Conservation (phyloP, 208 protist genomes). For the Leishmania arabica region DNA sequence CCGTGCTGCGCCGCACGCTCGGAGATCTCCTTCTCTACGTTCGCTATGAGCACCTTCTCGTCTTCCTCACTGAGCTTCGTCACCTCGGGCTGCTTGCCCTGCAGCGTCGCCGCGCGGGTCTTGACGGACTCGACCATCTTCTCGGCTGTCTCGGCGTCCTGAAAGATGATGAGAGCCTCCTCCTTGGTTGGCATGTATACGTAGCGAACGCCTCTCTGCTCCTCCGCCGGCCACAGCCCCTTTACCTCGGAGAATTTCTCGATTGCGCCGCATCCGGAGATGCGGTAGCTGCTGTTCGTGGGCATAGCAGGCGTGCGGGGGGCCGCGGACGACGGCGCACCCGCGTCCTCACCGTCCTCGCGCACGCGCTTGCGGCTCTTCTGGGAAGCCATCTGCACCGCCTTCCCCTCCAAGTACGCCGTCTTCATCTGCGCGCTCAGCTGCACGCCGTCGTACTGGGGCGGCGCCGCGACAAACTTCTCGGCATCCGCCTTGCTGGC, state of each 20-base stretch:
- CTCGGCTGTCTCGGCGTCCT: constrained; percentile 72
- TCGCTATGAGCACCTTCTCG: constrained; percentile 68
- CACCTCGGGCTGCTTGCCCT: constrained; percentile 71
- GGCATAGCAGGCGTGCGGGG: constrained; percentile 77
- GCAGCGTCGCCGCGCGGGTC: constrained; percentile 73
- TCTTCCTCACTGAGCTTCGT: constrained; percentile 67
- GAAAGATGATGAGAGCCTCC: constrained; percentile 78
- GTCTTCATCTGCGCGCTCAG: constrained; percentile 82
- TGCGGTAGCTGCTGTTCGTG: constrained; percentile 72
- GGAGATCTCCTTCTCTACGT: constrained; percentile 84
- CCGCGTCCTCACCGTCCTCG: constrained; percentile 3
- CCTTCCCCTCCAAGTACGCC: constrained; percentile 77
- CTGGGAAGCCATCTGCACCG: constrained; percentile 55
- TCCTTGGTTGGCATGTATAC: constrained; percentile 78
- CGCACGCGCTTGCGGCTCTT: constrained; percentile 44
- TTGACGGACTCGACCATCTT: constrained; percentile 80
- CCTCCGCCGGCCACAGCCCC: constrained; percentile 82
- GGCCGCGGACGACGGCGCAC: constrained; percentile 9
- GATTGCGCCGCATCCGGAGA: constrained; percentile 68
- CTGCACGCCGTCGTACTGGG: constrained; percentile 65
- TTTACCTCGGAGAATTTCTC: constrained; percentile 80
- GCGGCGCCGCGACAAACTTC: constrained; percentile 61
- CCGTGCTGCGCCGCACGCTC: constrained; percentile 66
- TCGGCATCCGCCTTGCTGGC: constrained; percentile 65
- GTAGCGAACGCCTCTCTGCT: constrained; percentile 86